These are phyloP conservation scores for Pneumocystis wakefieldiae DNA, from an alignment of 1,139 yeast species.

Conservation along the genomic window DNA sequence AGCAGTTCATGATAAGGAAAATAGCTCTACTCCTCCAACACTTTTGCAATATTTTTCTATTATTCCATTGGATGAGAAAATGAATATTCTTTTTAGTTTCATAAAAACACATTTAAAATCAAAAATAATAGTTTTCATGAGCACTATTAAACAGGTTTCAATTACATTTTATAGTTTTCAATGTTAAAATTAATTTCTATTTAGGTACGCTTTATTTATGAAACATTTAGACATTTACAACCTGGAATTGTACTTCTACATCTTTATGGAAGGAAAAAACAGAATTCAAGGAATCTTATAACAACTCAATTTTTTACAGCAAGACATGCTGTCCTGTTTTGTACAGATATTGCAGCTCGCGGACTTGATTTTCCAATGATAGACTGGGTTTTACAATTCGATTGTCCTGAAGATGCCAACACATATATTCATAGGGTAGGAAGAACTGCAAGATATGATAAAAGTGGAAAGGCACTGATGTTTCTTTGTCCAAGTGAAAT, in stretches of 20 bases:
- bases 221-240: conserved; percentile 75
- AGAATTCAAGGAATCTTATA: conserved; percentile 80
- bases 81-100: conserved; percentile 78
- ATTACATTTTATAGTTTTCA: background rate
- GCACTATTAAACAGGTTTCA: conserved; percentile 63
- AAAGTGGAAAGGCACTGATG: conserved; percentile 69
- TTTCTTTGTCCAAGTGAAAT: conserved; percentile 77
- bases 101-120: conserved; percentile 73
- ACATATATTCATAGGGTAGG: conserved; percentile 96
- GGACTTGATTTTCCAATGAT: conserved; percentile 95
- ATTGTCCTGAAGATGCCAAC: conserved; percentile 90
- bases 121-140: conserved; percentile 75
- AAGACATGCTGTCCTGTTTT: conserved; percentile 75
- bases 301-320: conserved; percentile 74
- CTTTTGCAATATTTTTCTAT: conserved; percentile 70
- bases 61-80: conserved; percentile 60
- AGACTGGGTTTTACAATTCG: conserved; percentile 94
- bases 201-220: conserved; percentile 74
- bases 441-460: conserved; percentile 86
- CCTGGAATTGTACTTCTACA: conserved; percentile 92
- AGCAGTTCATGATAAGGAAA: conserved; percentile 36
- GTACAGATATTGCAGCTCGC: conserved; percentile 94
- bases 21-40: conserved; percentile 60
- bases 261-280: conserved; percentile 90
- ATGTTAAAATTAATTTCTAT: background rate